A percentile compares a stretch with the other conserved stretches of the same genome.
Evolutionary conservation across 352 stramenopile genomes (phyloP).

Genomic region (Phytophthora hybrid): DNA sequence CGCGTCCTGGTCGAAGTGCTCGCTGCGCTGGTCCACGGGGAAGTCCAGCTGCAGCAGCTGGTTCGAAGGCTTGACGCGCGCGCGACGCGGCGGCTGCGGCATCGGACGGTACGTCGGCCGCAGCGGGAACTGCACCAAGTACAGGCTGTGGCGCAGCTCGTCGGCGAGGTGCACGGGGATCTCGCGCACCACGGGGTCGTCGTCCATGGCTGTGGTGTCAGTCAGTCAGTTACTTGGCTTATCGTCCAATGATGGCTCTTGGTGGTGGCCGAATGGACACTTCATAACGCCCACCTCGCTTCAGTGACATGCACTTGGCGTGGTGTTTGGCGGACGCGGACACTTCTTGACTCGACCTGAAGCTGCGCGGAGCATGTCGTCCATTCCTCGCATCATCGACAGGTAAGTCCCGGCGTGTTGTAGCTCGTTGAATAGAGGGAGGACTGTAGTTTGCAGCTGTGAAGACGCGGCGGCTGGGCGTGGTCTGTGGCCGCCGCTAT

Average conservation of each 20-base stretch:
- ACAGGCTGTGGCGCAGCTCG: conserved; percentile 73
- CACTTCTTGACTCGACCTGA: conserved; percentile 14
- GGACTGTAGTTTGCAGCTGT: neutral
- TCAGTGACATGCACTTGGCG: conserved; percentile 9
- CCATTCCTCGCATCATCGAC: conserved; percentile 49
- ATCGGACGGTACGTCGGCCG: conserved; percentile 83
- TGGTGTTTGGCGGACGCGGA: neutral
- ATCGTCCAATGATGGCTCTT: conserved; percentile 38
- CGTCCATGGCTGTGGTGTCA: conserved; percentile 32
- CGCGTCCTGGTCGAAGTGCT: conserved; percentile 81
- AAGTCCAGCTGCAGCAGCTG: conserved; percentile 85
- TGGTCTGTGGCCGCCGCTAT: conserved; percentile 3
- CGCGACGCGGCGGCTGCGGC: conserved; percentile 58
- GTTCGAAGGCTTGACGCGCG: conserved; percentile 79
- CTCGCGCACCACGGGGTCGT: conserved; percentile 85
- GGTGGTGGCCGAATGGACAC: neutral
- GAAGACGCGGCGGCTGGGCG: neutral
- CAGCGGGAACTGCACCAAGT: conserved; percentile 83
- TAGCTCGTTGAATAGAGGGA: conserved; percentile 11
- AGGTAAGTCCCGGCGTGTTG: conserved; percentile 32
- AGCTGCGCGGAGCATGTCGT: conserved; percentile 10
- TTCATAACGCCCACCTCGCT: no score
- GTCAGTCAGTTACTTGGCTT: conserved; percentile 3
- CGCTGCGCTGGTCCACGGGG: conserved; percentile 70
- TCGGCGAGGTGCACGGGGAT: conserved; percentile 87